These are phyloP conservation scores for Neurospora africana DNA, from an alignment of 495 filamentous ascomycete genomes.

Conservation along the genomic window DNA sequence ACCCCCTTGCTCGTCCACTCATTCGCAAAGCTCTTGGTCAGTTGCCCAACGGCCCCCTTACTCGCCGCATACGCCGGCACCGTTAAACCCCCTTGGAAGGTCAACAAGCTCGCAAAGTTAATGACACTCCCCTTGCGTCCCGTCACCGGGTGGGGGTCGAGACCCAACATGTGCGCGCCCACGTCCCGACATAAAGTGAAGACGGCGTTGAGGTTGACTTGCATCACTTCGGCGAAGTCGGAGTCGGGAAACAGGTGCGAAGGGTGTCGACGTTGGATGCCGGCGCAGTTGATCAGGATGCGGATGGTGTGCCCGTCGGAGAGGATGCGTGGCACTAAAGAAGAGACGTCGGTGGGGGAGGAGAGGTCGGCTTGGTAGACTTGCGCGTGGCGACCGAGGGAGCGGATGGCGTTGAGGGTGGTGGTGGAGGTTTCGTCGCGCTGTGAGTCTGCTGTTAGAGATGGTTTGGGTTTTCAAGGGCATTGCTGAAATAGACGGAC, in stretches of 20 bases:
- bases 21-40: slow-evolving; percentile 82
- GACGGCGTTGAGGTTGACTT: slow-evolving; percentile 74
- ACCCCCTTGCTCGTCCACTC: slow-evolving; percentile 67
- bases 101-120: slow-evolving; percentile 75
- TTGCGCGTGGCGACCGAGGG: slow-evolving; percentile 53
- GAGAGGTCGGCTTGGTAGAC: slow-evolving; percentile 72
- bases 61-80: slow-evolving; percentile 85
- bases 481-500: no score
- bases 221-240: slow-evolving; percentile 78
- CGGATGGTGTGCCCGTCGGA: slow-evolving; percentile 49
- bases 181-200: slow-evolving; percentile 78
- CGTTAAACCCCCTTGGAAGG: slow-evolving; percentile 85
- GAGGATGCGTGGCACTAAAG: slow-evolving; percentile 50
- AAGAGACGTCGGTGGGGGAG: slow-evolving; percentile 45
- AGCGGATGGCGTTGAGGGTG: slow-evolving; percentile 51
- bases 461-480: no score
- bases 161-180: slow-evolving; percentile 70
- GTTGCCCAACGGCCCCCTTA: slow-evolving; percentile 76
- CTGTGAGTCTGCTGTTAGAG: slow-evolving; percentile 23
- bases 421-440: slow-evolving; percentile 53
- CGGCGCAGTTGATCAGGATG: slow-evolving; percentile 78
- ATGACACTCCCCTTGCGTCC: slow-evolving; percentile 67
- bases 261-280: slow-evolving; percentile 73
- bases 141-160: slow-evolving; percentile 37
- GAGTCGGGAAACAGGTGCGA: slow-evolving; percentile 66